Evolutionary conservation across 306 rosid species (phyloP), one percentile per base, ranked within the genome.

Genomic region (Quillaja saponaria): DNA sequence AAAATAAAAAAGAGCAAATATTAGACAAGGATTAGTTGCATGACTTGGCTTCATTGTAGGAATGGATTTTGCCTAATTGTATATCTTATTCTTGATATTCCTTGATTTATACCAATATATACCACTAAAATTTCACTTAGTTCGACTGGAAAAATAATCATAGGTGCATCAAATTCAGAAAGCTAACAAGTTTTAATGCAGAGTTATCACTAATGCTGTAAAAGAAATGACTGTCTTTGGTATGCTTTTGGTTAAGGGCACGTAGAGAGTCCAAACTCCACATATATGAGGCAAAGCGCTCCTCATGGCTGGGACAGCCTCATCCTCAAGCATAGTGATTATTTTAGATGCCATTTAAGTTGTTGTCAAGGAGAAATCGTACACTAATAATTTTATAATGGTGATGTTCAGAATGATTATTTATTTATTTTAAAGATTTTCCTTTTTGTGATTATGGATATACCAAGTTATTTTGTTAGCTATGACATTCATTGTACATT

Each of bases 141-240:
- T 34, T 31, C 7, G 44, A 55, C 60, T 3, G n/a, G n/a, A n/a
- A n/a, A 25, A 59, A 44, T 13, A 58, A 78, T 67, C 41, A 63
- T 68, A 63, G 55, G n/a, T 35, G 78, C 64, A 67, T 67, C 49
- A 39, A 58, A 71, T 58, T 53, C 63, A 69, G 69, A 49, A 40
- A 54, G 42, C 58, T 56, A n/a, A n/a, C n/a, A 25, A 3, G 41
- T 19, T 51, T 51, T 14, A 34, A 58, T 58, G 73, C 58, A 54
- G 39, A 60, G 31, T 66, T 47, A 63, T 49, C 55, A 8, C 47
- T 16, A 15, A 15, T 34, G 42, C 13, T 66, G 62, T 9, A 21
- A 40, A 14, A 48, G 68, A 55, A 58, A 70, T 67, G 63, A 25
- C 34, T 40, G 54, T 57, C 28, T 19, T 25, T 41, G 52, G 67